phyloP scores from a whole-genome alignment of 2,329 filamentous ascomycete species.

The Talaromyces pinophilus region DNA sequence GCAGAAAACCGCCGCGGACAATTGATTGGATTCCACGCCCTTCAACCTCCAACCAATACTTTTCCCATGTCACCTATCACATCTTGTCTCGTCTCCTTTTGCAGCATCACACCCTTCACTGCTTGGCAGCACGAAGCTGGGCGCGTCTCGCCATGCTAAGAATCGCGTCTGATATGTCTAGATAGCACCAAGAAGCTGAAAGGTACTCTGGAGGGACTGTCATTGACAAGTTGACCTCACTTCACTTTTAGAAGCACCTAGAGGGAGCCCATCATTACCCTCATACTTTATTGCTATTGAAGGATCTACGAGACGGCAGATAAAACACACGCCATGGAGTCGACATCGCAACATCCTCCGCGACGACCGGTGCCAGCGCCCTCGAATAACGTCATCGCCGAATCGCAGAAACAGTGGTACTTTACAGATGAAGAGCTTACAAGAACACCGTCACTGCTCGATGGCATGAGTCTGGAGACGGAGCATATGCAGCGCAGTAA shows the following conservation, averaged over 20 bases:
- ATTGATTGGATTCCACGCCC: constrained; percentile 9
- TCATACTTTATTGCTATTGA: not conserved
- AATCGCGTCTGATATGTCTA: constrained; percentile 7
- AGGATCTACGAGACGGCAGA: not conserved
- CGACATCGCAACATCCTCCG: constrained; percentile 29
- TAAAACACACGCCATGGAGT: constrained; percentile 30
- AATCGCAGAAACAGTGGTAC: constrained; percentile 75
- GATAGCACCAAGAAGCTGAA: constrained; percentile 15
- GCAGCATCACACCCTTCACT: not conserved
- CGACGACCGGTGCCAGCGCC: constrained; percentile 39
- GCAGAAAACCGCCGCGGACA: constrained; percentile 14
- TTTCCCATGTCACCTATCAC: constrained; percentile 1
- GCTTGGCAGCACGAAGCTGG: constrained; percentile 14
- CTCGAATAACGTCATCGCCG: constrained; percentile 53
- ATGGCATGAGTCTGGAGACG: constrained; percentile 74
- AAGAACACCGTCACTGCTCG: constrained; percentile 79
- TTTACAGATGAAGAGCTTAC: constrained; percentile 81
- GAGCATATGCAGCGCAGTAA: constrained; percentile 82
- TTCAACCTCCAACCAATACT: constrained; percentile 1
- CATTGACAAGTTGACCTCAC: not conserved
- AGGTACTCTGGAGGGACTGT: not conserved
- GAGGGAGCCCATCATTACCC: not conserved
- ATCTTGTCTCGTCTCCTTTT: not conserved
- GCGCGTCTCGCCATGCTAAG: constrained; percentile 15
- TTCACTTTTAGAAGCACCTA: not conserved